These are phyloP conservation scores for Penicillium verhagenii DNA, from an alignment of 495 filamentous ascomycete genomes.

Conservation along the genomic window DNA sequence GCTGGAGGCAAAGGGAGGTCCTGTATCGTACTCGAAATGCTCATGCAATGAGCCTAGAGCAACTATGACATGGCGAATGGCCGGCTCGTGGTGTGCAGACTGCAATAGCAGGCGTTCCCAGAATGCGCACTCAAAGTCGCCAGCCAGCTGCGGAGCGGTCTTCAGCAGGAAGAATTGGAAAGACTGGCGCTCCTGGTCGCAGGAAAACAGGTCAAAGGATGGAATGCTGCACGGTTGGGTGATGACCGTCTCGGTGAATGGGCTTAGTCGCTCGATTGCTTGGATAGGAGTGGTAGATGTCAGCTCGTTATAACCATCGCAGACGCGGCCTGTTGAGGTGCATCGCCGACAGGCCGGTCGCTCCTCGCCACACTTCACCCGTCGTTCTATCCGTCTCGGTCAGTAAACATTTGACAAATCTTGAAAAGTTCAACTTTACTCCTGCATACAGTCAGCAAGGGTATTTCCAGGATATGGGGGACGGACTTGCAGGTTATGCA, in stretches of 20 bases:
- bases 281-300: neutral
- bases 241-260: neutral
- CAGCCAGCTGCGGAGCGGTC: slow-evolving; percentile 58
- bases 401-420: neutral
- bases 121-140: slow-evolving; percentile 61
- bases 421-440: neutral
- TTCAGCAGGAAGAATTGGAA: slow-evolving; percentile 60
- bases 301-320: neutral
- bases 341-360: slow-evolving; percentile 4
- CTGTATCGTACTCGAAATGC: slow-evolving; percentile 52
- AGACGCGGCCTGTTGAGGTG: slow-evolving; percentile 4
- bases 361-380: slow-evolving; percentile 6
- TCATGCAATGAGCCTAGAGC: slow-evolving; percentile 64
- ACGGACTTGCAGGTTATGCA: slow-evolving; percentile 10
- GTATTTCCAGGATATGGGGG: neutral
- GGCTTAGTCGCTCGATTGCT: neutral
- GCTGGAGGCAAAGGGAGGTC: slow-evolving; percentile 14
- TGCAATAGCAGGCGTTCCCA: slow-evolving; percentile 57
- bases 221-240: neutral
- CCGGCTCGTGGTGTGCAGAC: slow-evolving; percentile 57
- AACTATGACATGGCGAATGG: slow-evolving; percentile 61
- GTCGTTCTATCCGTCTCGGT: slow-evolving; percentile 3
- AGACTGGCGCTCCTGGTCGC: slow-evolving; percentile 35
- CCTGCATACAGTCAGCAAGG: neutral
- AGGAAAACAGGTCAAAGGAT: neutral